Evolutionary conservation across 306 rosid genomes (phyloP).

Genomic region (Cicer judaicum): DNA sequence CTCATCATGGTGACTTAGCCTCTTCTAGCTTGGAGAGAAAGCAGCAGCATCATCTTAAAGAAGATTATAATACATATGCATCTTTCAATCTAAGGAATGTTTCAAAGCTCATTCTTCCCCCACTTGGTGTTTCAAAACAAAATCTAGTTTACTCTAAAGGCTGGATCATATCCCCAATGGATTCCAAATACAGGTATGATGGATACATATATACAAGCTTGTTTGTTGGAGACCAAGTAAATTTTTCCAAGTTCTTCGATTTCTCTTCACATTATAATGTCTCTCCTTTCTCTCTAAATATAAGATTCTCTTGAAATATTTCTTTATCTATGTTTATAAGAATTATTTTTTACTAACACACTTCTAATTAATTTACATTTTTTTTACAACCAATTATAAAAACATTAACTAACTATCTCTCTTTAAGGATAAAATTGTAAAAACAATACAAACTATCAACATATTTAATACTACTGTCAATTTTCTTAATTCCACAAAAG

Average conservation of each 20-base stretch:
- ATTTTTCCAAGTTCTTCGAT: not conserved
- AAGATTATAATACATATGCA: slow-evolving; percentile 39
- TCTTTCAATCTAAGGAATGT: slow-evolving; percentile 60
- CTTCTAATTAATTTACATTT: too few relatives aligned
- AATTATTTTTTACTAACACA: too few relatives aligned
- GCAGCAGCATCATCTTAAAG: slow-evolving; percentile 35
- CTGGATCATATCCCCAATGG: slow-evolving; percentile 81
- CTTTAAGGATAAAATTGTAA: too few relatives aligned
- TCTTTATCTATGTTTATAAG: too few relatives aligned
- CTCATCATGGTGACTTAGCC: slow-evolving; percentile 41
- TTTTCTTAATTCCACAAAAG: too few relatives aligned
- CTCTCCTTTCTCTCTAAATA: too few relatives aligned
- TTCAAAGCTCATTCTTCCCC: slow-evolving; percentile 92
- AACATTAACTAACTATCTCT: too few relatives aligned
- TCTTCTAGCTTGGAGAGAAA: slow-evolving; percentile 45
- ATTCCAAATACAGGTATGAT: slow-evolving; percentile 77
- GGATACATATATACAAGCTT: not conserved
- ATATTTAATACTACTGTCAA: too few relatives aligned
- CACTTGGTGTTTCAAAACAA: slow-evolving; percentile 78
- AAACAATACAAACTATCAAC: too few relatives aligned
- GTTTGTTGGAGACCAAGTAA: not conserved
- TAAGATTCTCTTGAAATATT: too few relatives aligned
- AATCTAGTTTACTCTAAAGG: slow-evolving; percentile 53
- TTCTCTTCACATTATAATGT: not conserved
- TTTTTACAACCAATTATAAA: too few relatives aligned